Conservation (phyloP, 352 stramenopile genomes). For the Blastocystis sp. region DNA sequence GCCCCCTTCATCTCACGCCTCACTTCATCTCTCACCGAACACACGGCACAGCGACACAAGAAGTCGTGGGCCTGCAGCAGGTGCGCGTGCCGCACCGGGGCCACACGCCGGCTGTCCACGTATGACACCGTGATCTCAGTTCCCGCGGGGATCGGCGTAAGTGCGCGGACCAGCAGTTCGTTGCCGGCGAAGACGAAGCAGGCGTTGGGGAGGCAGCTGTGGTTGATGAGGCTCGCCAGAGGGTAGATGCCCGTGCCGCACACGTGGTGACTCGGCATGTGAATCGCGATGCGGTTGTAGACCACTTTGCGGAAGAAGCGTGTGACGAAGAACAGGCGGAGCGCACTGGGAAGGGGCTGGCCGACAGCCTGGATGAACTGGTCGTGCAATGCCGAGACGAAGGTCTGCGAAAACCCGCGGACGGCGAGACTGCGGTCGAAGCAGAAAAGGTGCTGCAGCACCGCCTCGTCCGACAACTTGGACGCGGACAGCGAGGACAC, state of each 20-base stretch:
- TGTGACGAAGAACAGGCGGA: background rate
- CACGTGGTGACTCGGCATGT: background rate
- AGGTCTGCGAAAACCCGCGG: background rate
- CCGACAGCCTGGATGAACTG: background rate
- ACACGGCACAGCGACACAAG: background rate
- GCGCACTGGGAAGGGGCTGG: too few species aligned
- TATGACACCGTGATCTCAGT: background rate
- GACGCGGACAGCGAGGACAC: background rate
- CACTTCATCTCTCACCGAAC: background rate
- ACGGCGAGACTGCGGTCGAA: background rate
- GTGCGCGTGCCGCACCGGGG: background rate
- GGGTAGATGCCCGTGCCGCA: constrained; percentile 37
- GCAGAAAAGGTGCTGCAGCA: background rate
- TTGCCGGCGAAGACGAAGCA: background rate
- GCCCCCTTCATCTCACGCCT: background rate
- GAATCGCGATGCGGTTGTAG: constrained; percentile 10
- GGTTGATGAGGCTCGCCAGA: background rate
- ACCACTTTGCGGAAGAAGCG: constrained; percentile 23
- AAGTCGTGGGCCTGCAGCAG: background rate
- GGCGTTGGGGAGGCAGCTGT: constrained; percentile 33
- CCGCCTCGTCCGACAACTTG: background rate
- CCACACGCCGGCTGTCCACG: background rate
- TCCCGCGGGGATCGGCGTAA: background rate
- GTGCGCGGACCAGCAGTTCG: background rate
- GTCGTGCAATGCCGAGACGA: background rate